Evolutionary conservation across 257 asterid species (phyloP), one percentile per base, ranked within the genome.

Genomic region (Ballota nigra): DNA sequence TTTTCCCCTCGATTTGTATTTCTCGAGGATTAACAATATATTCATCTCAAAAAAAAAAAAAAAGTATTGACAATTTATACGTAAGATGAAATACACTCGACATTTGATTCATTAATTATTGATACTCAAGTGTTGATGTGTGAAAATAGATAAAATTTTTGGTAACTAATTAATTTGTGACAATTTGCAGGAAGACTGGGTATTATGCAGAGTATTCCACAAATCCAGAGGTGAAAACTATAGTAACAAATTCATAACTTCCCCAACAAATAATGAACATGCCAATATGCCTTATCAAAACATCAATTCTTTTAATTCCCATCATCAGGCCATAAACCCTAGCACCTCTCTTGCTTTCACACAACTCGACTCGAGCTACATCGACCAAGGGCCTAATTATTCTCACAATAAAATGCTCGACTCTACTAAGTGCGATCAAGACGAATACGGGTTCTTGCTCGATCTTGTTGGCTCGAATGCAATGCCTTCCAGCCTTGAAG

Each of bases 101-200:
- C 43, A 36, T 36, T 8, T 36, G 1, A 9, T 36, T 36, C 34
- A 40, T 40, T 36, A 3, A 36, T 36, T 40, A 38, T 38, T 38
- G 45, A 38, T 38, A 38, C 45, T 38, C 45, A 38, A 13, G 13
- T 40, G n/a, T 40, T 40, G 47, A 40, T 40, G 47, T 40, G n/a
- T 10, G 51, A 43, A 43, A 43, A 43, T 43, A 18, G 51, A 43
- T 13, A 6, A 2, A 38, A 9, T 18, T n/a, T n/a, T n/a, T n/a
- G n/a, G n/a, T 43, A 43, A 43, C 43, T 13, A 13, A 3, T 7
- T 4, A 12, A 52, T 69, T 64, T 58, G 8, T 79, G 67, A 15
- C 16, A 0, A n/a, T 71, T 80, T 29, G 49, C 92, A 92, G 96
- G 98, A 92, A 73, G 96, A 92, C 36, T 92, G 98, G 98, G 98